phyloP scores from a whole-genome alignment of 345 rosid genomes.

The Euphorbia tirucalli region DNA sequence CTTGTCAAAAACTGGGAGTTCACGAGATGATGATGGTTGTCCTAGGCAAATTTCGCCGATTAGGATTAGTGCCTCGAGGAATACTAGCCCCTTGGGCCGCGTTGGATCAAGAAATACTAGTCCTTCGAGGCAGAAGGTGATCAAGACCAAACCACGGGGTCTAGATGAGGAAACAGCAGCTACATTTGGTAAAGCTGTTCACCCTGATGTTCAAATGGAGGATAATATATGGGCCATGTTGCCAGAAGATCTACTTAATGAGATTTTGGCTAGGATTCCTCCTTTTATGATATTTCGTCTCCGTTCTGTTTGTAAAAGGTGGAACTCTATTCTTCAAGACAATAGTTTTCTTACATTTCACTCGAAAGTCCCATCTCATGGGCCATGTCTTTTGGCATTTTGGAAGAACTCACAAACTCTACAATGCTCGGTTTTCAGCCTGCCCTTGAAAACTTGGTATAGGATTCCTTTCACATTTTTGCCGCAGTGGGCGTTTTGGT shows the following conservation, averaged over 20 bases:
- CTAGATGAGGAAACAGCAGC: constrained; percentile 83
- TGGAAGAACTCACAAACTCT: constrained; percentile 88
- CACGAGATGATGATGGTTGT: constrained; percentile 41
- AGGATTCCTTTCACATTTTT: constrained; percentile 80
- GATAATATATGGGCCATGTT: constrained; percentile 93
- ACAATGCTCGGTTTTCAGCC: constrained; percentile 88
- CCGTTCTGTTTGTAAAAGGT: constrained; percentile 75
- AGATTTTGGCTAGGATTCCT: constrained; percentile 87
- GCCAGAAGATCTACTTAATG: constrained; percentile 89
- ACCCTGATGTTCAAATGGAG: constrained; percentile 80
- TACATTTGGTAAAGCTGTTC: constrained; percentile 68
- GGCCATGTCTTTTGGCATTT: constrained; percentile 87
- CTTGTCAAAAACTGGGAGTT: constrained; percentile 25
- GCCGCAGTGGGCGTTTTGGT: constrained; percentile 95
- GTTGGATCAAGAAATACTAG: constrained; percentile 80
- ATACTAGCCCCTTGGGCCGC: constrained; percentile 71
- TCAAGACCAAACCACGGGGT: constrained; percentile 93
- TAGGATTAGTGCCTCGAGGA: constrained; percentile 64
- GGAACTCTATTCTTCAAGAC: constrained; percentile 93
- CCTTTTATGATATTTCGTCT: constrained; percentile 91
- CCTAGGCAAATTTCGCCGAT: constrained; percentile 61
- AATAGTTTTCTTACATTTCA: constrained; percentile 83
- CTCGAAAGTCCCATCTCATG: constrained; percentile 55
- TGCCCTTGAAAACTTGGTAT: constrained; percentile 89
- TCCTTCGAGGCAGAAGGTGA: constrained; percentile 77